Evolutionary conservation across 345 rosid species (phyloP).

Genomic region (Eucalyptus globulus): DNA sequence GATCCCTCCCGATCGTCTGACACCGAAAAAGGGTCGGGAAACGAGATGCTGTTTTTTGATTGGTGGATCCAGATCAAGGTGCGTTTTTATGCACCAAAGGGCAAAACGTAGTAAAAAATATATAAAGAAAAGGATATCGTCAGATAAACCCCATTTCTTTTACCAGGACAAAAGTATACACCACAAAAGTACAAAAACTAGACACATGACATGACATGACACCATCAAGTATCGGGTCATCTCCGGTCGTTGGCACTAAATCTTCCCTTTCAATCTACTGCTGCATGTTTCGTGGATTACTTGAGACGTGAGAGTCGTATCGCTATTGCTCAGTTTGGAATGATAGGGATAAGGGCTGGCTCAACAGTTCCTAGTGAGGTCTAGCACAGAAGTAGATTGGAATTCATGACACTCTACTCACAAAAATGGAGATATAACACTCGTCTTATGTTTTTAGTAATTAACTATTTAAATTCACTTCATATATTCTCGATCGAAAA

Average conservation of each 20-base stretch:
- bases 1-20: background rate
- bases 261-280: background rate
- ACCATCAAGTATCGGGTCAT: background rate
- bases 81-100: background rate
- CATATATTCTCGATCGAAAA: background rate
- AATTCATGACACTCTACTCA: background rate
- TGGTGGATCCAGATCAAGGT: constrained; percentile 33
- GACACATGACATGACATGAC: background rate
- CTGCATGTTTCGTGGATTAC: background rate
- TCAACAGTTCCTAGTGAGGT: background rate
- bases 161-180: background rate
- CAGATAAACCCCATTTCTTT: background rate
- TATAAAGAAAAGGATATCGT: background rate
- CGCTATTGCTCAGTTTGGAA: background rate
- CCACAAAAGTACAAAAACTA: background rate
- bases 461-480: background rate
- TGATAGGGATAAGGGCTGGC: background rate
- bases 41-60: background rate
- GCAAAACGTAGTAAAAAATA: background rate
- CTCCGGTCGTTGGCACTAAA: background rate
- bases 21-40: background rate
- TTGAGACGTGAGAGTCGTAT: background rate
- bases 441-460: no score
- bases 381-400: background rate
- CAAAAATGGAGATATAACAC: background rate